Evolutionary conservation across 306 rosid species (phyloP), one percentile per base, ranked within the genome.

Genomic region (Styphnolobium japonicum): DNA sequence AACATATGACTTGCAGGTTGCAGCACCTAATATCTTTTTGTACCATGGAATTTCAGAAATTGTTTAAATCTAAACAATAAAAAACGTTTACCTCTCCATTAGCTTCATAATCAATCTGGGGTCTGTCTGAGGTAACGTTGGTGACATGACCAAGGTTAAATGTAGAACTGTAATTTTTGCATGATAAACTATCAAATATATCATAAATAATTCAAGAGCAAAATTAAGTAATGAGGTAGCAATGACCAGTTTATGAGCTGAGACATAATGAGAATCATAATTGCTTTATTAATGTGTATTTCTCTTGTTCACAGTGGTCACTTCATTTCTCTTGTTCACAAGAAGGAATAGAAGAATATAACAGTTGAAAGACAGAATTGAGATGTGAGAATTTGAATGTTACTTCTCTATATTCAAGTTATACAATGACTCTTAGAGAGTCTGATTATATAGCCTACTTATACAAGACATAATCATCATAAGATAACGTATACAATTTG

Each of bases 61-160:
- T 42, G 67, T 81, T 51, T 69, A 82, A 67, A 25, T 67, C 46
- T 21, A 82, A 60, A 83, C 78, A 57, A 52, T 39, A 7, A 7
- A 67, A 42, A 62, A 23, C 31, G 61, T 68, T 74, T 88, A 96
- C 98, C 99, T 93, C 99, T 73, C 99, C 99, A 62, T 76, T 91
- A 77, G 81, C 83, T 85, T 92, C 93, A 79, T 96, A 96, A 82
- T 87, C 85, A 60, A 48, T 82, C 79, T 48, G 91, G 48, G 83
- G 83, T 23, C 71, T 77, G 45, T 80, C 87, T 62, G 84, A 73
- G 48, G 69, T 16, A 52, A 78, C 81, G 21, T 84, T 57, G 72
- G 82, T 83, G 12, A 15, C 87, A 85, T 85, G 82, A 81, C 92
- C 93, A 42, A 56, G 87, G 82, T 81, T 84, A 84, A 92, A 90